Evolutionary conservation across 768 basidiomycete species (phyloP), one percentile per base, ranked within the genome.

Genomic region (Tylopilus sp.): DNA sequence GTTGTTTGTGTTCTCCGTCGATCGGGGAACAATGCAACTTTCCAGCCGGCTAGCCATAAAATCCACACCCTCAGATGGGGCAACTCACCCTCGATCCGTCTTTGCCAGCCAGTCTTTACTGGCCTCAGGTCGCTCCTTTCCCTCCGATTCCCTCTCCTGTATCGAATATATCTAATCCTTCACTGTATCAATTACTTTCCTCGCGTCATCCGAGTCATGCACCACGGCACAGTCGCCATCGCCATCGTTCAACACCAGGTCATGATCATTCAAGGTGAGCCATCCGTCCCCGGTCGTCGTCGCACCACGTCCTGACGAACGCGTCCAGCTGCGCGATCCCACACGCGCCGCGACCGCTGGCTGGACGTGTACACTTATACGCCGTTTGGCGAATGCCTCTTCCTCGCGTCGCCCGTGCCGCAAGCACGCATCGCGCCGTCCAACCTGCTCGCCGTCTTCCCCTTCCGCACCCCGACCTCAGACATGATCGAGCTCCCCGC

Each of bases 181-280:
- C 25, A 17, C 52, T 60, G 58, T 57, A 62, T 62, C 59, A 48
- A 47, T 36, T 39, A 53, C 10, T 35, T 18, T 49, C 35, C 35
- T 41, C 40, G 35, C 26, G 69, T 68, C 65, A 75, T 53, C n/a
- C n/a, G n/a, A n/a, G n/a, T n/a, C 31, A 63, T 82, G 74, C 69
- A 77, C 57, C 67, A 79, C 62, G 82, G 86, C 46, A 76, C 79
- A 36, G 69, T 86, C 52, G 86, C 85, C 46, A 78, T 88, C 50
- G 86, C 86, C 20, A 62, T 87, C 51, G 82, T 88, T 41, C 80
- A 82, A 57, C 80, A 78, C 59, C 79, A 82, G 63, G 80, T 88
- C 30, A 79, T 79, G 74, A 64, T 88, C 53, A 81, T 87, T 22
- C 81, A 84, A 80, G 80, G 86, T 84, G 58, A 50, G 67, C 31